Percentiles rank a stretch among this genome's conserved stretches.
phyloP scores from a whole-genome alignment of 371 early-diverging fungal genomes.

The Cokeromyces recurvatus region DNA sequence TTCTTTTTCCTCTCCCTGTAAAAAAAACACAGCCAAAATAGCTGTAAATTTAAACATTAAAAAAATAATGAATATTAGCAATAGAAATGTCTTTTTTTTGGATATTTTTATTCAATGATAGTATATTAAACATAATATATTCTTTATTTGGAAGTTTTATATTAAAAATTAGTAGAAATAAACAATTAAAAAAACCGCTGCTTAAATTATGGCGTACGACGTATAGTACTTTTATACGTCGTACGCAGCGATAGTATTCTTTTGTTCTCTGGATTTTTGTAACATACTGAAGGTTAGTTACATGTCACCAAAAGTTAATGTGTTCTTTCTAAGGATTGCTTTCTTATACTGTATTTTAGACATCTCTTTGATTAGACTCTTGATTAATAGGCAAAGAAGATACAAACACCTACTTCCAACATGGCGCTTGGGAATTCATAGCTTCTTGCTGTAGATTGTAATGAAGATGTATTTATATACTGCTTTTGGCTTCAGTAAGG shows the following conservation, averaged over 20 bases:
- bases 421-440: conserved; percentile 11
- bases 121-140: too few species aligned
- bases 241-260: background rate
- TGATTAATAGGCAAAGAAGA: background rate
- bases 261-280: background rate
- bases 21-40: too few species aligned
- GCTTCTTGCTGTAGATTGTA: conserved; percentile 8
- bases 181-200: too few species aligned
- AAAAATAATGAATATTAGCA: too few species aligned
- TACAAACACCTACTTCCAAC: conserved; percentile 9
- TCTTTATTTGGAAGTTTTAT: too few species aligned
- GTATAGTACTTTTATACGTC: too few species aligned
- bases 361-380: background rate
- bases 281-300: background rate
- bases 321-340: background rate
- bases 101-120: too few species aligned
- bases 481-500: conserved; percentile 7
- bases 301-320: background rate
- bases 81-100: too few species aligned
- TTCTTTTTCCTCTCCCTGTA: too few species aligned
- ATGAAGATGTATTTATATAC: conserved; percentile 12
- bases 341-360: background rate
- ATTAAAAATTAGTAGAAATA: too few species aligned
- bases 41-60: too few species aligned
- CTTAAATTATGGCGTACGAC: too few species aligned